phyloP scores from a whole-genome alignment of 257 asterid genomes.

The Pogostemon cablin region DNA sequence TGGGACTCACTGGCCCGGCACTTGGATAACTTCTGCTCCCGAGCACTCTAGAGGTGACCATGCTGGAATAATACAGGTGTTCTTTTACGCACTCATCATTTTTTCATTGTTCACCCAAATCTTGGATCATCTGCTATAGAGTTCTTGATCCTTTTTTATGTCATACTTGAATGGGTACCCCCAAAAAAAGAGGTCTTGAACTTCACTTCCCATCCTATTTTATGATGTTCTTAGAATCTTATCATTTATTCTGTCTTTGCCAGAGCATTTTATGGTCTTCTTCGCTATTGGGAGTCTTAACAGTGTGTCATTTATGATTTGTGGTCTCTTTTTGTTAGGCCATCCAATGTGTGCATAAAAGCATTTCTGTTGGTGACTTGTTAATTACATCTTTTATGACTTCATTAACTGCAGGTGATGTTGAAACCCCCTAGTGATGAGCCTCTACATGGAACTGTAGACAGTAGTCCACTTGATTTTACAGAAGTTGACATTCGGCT shows the following conservation, averaged over 20 bases:
- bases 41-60: conserved; percentile 91
- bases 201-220: too few relatives aligned
- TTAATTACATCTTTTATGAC: conserved; percentile 6
- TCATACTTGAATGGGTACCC: too few relatives aligned
- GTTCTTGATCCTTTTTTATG: neutral
- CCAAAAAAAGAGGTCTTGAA: too few relatives aligned
- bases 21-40: conserved; percentile 62
- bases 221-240: too few relatives aligned
- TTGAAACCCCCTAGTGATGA: conserved; percentile 90
- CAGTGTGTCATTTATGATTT: too few relatives aligned
- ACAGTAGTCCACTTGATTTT: conserved; percentile 57
- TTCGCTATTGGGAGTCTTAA: too few relatives aligned
- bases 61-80: conserved; percentile 90
- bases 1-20: conserved; percentile 93
- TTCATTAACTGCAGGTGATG: conserved; percentile 66
- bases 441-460: conserved; percentile 59
- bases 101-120: neutral
- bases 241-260: too few relatives aligned
- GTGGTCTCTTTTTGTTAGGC: too few relatives aligned
- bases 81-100: neutral
- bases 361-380: neutral
- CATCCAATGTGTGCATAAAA: neutral
- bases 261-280: too few relatives aligned
- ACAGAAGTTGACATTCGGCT: conserved; percentile 82
- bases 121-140: neutral